These are phyloP conservation scores for Botrytis paeoniae DNA, from an alignment of 2,329 filamentous ascomycete genomes.

Conservation along the genomic window DNA sequence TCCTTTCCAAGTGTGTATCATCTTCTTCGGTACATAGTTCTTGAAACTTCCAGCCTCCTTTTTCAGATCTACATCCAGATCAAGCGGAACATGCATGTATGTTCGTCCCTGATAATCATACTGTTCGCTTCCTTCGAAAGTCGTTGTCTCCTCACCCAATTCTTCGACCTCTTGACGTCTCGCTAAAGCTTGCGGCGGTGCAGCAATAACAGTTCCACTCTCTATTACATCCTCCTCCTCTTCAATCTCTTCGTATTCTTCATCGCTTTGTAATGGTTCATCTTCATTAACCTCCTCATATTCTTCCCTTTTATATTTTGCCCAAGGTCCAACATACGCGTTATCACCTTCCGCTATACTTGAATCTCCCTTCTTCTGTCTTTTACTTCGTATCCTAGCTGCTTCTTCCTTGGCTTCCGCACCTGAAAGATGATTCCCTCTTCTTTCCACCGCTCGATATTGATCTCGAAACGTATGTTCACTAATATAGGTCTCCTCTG, in stretches of 20 bases:
- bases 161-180: constrained; percentile 57
- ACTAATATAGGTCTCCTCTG: constrained; percentile 83
- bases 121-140: constrained; percentile 79
- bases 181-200: constrained; percentile 53
- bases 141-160: constrained; percentile 71
- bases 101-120: constrained; percentile 93
- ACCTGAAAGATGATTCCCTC: constrained; percentile 53
- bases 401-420: constrained; percentile 67
- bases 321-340: constrained; percentile 94
- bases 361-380: constrained; percentile 82
- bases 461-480: constrained; percentile 87
- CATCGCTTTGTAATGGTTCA: constrained; percentile 70
- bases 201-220: constrained; percentile 59
- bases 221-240: constrained; percentile 67
- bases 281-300: constrained; percentile 73
- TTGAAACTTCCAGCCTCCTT: constrained; percentile 78
- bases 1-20: constrained; percentile 84
- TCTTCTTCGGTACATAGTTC: constrained; percentile 93
- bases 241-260: constrained; percentile 74
- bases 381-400: constrained; percentile 63
- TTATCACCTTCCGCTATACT: constrained; percentile 81
- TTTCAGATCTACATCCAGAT: constrained; percentile 78
- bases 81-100: constrained; percentile 96
- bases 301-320: constrained; percentile 70
- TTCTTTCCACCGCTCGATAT: constrained; percentile 77